Conservation (phyloP, 768 basidiomycete genomes). For the Tubosaeta sp. region DNA sequence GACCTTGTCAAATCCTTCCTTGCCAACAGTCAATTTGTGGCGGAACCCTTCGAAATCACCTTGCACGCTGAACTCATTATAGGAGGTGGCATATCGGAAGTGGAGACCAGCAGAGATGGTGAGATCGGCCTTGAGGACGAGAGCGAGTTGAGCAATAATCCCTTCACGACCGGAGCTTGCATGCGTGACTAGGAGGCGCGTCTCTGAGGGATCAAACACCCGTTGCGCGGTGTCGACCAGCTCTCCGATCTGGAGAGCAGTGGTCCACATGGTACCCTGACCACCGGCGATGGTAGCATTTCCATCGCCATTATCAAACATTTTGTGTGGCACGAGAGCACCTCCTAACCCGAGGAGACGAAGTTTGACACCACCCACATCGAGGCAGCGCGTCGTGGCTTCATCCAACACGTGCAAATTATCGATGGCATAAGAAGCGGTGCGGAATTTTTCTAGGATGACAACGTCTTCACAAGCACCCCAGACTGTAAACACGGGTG, state of each 20-base stretch:
- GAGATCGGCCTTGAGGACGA: slow-evolving; percentile 90
- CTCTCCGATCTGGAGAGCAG: slow-evolving; percentile 95
- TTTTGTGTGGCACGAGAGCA: slow-evolving; percentile 90
- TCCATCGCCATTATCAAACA: slow-evolving; percentile 93
- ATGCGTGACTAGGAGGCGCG: slow-evolving; percentile 89
- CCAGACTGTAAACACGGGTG: slow-evolving; percentile 96
- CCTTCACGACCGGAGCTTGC: slow-evolving; percentile 92
- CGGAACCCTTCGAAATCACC: slow-evolving; percentile 85
- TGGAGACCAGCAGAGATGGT: slow-evolving; percentile 93
- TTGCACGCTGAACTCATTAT: slow-evolving; percentile 96
- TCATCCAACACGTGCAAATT: slow-evolving; percentile 94
- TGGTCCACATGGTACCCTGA: slow-evolving; percentile 98
- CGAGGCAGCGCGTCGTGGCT: slow-evolving; percentile 87
- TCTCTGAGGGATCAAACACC: slow-evolving; percentile 89
- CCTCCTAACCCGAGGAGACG: slow-evolving; percentile 95
- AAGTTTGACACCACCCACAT: slow-evolving; percentile 90
- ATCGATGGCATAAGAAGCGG: slow-evolving; percentile 74
- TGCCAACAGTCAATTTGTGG: slow-evolving; percentile 71
- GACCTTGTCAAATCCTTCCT: slow-evolving; percentile 84
- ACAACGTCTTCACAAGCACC: slow-evolving; percentile 96
- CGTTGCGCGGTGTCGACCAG: slow-evolving; percentile 96
- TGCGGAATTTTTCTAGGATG: slow-evolving; percentile 89
- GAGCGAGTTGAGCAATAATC: slow-evolving; percentile 83
- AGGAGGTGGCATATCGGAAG: slow-evolving; percentile 94
- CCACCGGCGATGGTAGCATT: slow-evolving; percentile 97